Evolutionary conservation across 1,139 yeast genomes (phyloP), one percentile per base, ranked within the genome.

Genomic region (Yamadazyma buinensis): DNA sequence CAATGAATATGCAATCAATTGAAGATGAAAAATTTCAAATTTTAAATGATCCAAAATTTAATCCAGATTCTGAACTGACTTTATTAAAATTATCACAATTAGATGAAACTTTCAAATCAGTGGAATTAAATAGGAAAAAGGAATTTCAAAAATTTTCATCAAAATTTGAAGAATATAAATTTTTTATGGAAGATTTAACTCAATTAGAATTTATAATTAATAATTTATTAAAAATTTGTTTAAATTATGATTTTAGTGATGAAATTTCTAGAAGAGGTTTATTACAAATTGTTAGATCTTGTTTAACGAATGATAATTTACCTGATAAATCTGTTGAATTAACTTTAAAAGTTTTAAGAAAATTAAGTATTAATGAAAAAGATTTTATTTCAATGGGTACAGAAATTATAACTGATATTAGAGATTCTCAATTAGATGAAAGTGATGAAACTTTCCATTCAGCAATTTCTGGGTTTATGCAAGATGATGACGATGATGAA

Each of bases 221-320:
- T 40, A 96, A 92, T 54, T 55, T 94, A 23, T 57, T 92, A 26
- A 59, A 67, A 7, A 75, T 87, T 26, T 81, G 92, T 0, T 73
- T 73, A 29, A 77, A 77, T 26, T 84, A 82, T 52, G 98, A 92
- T 54, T 87, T 78, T 50, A 83, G 90, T 44, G 98, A 92, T 60
- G 97, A 90, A 55, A 76, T 85, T 33, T 97, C 97, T 6, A 76
- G 97, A 52, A 73, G 95, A 53, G 78, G 80, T 32, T 82, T 87
- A 79, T 61, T 87, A 29, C 83, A 79, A 35, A 74, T 84, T 5
- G 70, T 88, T 13, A 75, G 96, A 58, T 66, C 77, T 21, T 64
- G 80, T 10, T 59, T 83, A 38, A 65, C 78, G 1, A 68, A 73
- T 32, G 81, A 76, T 36, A 67, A 72, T 14, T 60, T 85, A 18